Evolutionary conservation across 176 grass and related monocot genomes (phyloP), one percentile per base, ranked within the genome.

Genomic region (Triticum monococcum): DNA sequence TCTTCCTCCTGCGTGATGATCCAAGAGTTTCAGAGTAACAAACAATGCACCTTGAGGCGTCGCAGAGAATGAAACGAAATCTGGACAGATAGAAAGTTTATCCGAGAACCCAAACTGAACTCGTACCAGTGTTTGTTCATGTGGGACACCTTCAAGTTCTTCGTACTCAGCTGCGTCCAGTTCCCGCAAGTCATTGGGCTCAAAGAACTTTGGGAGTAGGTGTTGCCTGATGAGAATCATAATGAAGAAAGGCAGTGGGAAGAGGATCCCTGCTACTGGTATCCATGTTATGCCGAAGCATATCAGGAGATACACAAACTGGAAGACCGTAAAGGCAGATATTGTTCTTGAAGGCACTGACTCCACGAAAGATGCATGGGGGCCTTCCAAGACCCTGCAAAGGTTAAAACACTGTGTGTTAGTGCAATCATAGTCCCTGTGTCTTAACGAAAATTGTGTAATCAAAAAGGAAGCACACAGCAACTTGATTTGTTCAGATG

Each of bases 261-360:
- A 98, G 20, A 98, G 75, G 64, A 96, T 88, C 59, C 96, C 96
- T 25, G 88, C 96, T 61, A 96, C 83, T 1, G 96, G 96, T 88
- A 98, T 98, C 96, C 93, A 96, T 30, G 93, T 98, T 86, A 94
- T 92, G 30, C 96, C 93, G 3, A 98, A 96, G 80, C 96, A 98
- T 72, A 96, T 57, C 64, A 98, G 50, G 12, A 98, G 88, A 77
- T 98, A 98, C 20, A 88, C 74, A 7, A 98, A 71, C 83, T 98
- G 96, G 72, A 98, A 92, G 52, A 96, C 59, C 8, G 96, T 98
- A 86, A 98, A 98, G 11, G 28, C 77, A 9, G 88, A 71, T 65
- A 90, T 77, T 79, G 84, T 81, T 56, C 56, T 88, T 81, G 90
- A 88, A 50, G 85, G 90, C 37, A 96, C 91, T 0, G 77, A 88